Evolutionary conservation across 2,329 filamentous ascomycete genomes (phyloP), one percentile per base, ranked within the genome.

Genomic region (Colletotrichum sp.): DNA sequence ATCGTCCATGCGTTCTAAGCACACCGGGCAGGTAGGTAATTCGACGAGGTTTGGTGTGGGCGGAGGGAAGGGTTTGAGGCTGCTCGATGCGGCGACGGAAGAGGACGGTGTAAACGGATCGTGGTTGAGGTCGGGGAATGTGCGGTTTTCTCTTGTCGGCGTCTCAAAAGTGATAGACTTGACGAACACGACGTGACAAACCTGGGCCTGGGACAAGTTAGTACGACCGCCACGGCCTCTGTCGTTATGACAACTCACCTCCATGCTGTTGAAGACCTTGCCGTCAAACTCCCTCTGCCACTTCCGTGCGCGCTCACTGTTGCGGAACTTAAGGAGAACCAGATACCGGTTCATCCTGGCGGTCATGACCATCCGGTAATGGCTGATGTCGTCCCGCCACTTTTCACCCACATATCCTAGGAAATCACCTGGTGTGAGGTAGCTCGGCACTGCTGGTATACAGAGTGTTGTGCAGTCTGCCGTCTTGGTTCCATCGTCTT

Each of bases 1-100:
- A 82, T 98, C 96, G 80, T 99, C 97, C 97, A 99, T 99, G 62
- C 96, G 93, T 82, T 99, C 97, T 7, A 99, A 89, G 77, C 97
- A 99, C 12, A 99, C 97, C 0, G 97, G 96, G 77, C 97, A 99
- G 2, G 97, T 98, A 3, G 97, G 97, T 15, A 99, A 87, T 84
- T 99, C 97, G 68, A 98, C 90, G 2, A 98, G 88, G 64, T 94
- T 93, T 2, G 96, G 94, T 1, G 96, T 98, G 3, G 90, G 90
- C 4, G 87, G 92, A 6, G 90, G 90, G 66, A 92, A 91, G 0
- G 91, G 91, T 73, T 89, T 90, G 8, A 90, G 83, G 27, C 85
- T 89, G 77, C 79, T 87, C 9, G 82, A 86, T 76, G 80, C 83
- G 54, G 76, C 80, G 51, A 80, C 71, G 0, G 86, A 76, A 2